These are phyloP conservation scores for Zhuliangozyma blackwelliae DNA, from an alignment of 1,139 yeast species.

Conservation along the genomic window DNA sequence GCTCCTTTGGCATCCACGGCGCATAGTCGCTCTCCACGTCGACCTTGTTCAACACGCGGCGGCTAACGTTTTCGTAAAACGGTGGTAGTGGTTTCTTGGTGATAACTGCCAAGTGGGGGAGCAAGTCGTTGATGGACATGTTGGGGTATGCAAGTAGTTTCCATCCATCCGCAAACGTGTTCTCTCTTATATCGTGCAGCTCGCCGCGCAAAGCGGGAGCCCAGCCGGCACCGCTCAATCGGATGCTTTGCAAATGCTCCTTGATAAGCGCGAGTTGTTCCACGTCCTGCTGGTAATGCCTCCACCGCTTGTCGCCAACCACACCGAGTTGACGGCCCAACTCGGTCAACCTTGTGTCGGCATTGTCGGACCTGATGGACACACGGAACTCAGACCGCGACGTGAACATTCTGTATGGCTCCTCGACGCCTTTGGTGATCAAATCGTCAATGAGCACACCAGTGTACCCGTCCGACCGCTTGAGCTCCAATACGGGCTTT, in stretches of 20 bases:
- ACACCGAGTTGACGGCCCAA: slow-evolving; percentile 67
- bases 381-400: slow-evolving; percentile 92
- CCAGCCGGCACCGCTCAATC: slow-evolving; percentile 64
- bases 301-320: slow-evolving; percentile 59
- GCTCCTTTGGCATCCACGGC: slow-evolving; percentile 75
- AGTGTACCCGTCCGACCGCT: slow-evolving; percentile 80
- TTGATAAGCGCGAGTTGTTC: slow-evolving; percentile 41
- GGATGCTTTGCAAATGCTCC: slow-evolving; percentile 41
- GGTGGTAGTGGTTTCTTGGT: slow-evolving; percentile 17
- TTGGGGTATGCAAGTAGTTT: slow-evolving; percentile 40
- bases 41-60: slow-evolving; percentile 55
- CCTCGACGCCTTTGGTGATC: slow-evolving; percentile 93
- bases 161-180: slow-evolving; percentile 40
- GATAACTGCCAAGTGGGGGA: slow-evolving; percentile 26
- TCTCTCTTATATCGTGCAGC: slow-evolving; percentile 37
- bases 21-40: slow-evolving; percentile 80
- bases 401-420: slow-evolving; percentile 97
- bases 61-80: slow-evolving; percentile 32
- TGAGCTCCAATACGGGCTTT: slow-evolving; percentile 49
- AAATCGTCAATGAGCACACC: slow-evolving; percentile 94
- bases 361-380: slow-evolving; percentile 88
- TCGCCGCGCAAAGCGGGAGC: slow-evolving; percentile 42
- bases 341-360: slow-evolving; percentile 77
- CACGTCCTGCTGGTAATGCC: slow-evolving; percentile 43
- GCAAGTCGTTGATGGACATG: slow-evolving; percentile 23